Base-by-base conservation (phyloP, 2,329 filamentous ascomycete genomes). In the Botrytis fragariae region DNA sequence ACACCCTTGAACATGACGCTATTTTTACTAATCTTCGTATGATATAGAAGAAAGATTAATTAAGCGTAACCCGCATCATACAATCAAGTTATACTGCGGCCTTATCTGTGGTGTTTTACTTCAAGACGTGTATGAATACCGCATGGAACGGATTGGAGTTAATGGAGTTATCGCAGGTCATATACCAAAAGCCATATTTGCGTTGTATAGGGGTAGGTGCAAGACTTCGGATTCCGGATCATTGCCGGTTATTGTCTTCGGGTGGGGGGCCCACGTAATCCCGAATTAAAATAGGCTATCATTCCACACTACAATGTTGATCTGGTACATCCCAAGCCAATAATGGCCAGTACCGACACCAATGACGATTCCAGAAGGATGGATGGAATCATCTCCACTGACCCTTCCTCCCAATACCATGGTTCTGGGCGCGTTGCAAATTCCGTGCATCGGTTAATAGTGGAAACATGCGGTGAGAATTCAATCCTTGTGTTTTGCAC, bases 401-500 rank as follows among this genome's bases (percentile, higher is more conserved):
- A 18, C n/a, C n/a, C 7, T 39, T 42, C 22, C 14, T 62, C 37
- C 35, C 61, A 63, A 29, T 32, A 63, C 37, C 61, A 29, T 18
- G 61, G 37, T 29, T 44, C 37, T 44, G 61, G n/a, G 61, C 39
- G 16, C 9, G 25, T 29, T 29, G 25, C 37, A 29, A 3, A 63
- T 44, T 44, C 37, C 39, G 39, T 63, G 61, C 61, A 63, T 63
- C 37, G 25, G 3, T 25, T 48, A 48, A 48, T 48, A n/a, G 22
- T 62, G 37, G 60, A 62, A 42, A 62, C 22, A 48, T 45, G 42
- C 42, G 62, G 42, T 65, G 29, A 48, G 42, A 45, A 22, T 35
- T 35, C 62, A 65, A 65, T 65, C 62, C 62, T 65, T 45, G 62
- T 35, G 42, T 35, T 37, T 9, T 65, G 29, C 62, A 45, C 9